phyloP scores from a whole-genome alignment of 2,329 filamentous ascomycete species.

The Penicillium sp. region DNA sequence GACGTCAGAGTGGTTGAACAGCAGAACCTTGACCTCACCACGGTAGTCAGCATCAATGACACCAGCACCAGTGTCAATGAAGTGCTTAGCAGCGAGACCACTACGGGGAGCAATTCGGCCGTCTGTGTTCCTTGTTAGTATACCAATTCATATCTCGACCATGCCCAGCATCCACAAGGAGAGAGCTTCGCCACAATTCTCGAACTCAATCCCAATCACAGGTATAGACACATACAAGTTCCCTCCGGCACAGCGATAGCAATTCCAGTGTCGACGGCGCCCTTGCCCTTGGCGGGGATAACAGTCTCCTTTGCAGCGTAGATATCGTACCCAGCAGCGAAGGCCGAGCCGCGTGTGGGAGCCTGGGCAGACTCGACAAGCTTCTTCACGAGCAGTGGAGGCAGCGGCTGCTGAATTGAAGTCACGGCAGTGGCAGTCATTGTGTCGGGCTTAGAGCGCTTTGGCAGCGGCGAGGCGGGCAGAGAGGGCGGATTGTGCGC shows the following conservation, averaged over 20 bases:
- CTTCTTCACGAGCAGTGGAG: conserved; percentile 83
- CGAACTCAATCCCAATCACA: background rate
- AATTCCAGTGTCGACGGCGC: conserved; percentile 84
- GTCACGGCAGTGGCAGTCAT: conserved; percentile 37
- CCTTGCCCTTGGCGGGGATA: conserved; percentile 80
- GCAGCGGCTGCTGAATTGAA: conserved; percentile 45
- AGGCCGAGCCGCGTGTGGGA: conserved; percentile 84
- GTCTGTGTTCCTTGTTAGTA: conserved; percentile 56
- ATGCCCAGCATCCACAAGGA: background rate
- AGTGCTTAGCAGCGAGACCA: conserved; percentile 89
- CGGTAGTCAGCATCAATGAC: conserved; percentile 98
- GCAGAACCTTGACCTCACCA: conserved; percentile 86
- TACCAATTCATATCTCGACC: background rate
- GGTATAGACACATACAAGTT: conserved; percentile 65
- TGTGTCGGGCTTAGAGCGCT: conserved; percentile 67
- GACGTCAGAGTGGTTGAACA: conserved; percentile 85
- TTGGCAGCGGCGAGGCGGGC: conserved; percentile 72
- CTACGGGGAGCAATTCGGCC: conserved; percentile 86
- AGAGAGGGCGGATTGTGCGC: conserved; percentile 56
- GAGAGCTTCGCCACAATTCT: background rate
- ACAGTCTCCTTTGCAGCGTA: conserved; percentile 73
- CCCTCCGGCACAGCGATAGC: conserved; percentile 85
- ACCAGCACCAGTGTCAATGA: conserved; percentile 92
- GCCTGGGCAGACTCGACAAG: conserved; percentile 74
- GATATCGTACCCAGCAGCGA: conserved; percentile 90